Conservation (phyloP, 768 basidiomycete species). For the Naganishia antarctica region DNA sequence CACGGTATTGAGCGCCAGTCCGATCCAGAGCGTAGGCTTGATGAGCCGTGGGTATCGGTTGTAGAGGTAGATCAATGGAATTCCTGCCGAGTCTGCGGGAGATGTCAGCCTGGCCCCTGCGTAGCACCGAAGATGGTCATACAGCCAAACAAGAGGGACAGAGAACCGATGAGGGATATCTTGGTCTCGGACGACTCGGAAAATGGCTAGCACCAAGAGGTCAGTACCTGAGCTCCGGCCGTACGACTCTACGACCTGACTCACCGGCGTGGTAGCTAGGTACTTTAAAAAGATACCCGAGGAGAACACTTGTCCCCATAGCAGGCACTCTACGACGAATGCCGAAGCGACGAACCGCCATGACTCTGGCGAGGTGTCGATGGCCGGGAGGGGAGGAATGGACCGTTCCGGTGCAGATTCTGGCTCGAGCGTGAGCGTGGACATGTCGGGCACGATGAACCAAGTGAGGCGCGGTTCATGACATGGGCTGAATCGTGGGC, state of each 20-base stretch:
- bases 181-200: conserved; percentile 25
- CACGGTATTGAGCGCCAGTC: conserved; percentile 23
- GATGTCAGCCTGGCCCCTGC: neutral
- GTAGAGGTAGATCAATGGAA: conserved; percentile 34
- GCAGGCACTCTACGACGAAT: conserved; percentile 30
- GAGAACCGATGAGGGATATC: conserved; percentile 31
- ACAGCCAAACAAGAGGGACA: conserved; percentile 29
- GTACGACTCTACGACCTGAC: neutral
- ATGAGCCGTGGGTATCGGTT: conserved; percentile 30
- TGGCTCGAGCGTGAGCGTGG: neutral
- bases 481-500: no score
- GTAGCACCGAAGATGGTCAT: neutral
- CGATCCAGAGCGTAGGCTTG: conserved; percentile 32
- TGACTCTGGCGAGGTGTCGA: conserved; percentile 28
- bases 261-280: conserved; percentile 23
- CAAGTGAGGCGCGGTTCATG: no score
- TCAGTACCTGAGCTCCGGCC: neutral
- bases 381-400: conserved; percentile 26
- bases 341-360: conserved; percentile 32
- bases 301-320: conserved; percentile 33
- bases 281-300: conserved; percentile 32
- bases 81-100: conserved; percentile 22
- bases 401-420: conserved; percentile 12
- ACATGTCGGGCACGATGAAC: neutral
- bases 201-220: conserved; percentile 22